A percentile compares a stretch with the other conserved stretches of the same genome.
Conservation (phyloP, 139 green algal species). For the Bryopsis sp. region DNA sequence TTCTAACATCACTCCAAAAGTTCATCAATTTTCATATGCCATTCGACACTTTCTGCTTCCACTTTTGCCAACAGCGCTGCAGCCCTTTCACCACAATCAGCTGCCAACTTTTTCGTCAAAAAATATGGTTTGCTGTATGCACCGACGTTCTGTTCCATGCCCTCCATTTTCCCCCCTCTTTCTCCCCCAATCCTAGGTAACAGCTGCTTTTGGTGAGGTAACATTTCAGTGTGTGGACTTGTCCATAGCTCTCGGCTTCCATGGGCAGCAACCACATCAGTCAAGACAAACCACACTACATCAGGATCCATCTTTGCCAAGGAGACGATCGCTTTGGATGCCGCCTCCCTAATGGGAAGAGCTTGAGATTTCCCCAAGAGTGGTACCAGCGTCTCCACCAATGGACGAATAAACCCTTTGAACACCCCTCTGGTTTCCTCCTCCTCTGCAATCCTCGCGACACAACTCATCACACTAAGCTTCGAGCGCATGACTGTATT, state of each 20-base stretch:
- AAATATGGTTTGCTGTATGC: neutral
- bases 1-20: no score
- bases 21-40: neutral
- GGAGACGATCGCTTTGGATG: conserved; percentile 30
- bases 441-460: conserved; percentile 24
- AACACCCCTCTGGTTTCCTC: neutral
- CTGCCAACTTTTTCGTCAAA: neutral
- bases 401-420: conserved; percentile 24
- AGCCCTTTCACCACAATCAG: neutral
- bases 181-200: neutral
- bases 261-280: conserved; percentile 22
- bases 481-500: conserved; percentile 34
- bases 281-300: conserved; percentile 50
- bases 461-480: conserved; percentile 33
- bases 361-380: conserved; percentile 31
- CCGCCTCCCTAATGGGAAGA: conserved; percentile 30
- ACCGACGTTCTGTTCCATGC: no score
- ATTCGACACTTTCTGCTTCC: neutral
- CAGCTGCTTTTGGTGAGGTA: neutral
- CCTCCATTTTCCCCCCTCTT: neutral
- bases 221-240: neutral
- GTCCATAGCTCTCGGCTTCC: neutral
- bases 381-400: conserved; percentile 17
- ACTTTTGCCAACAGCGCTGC: neutral
- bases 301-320: conserved; percentile 50